Evolutionary conservation across 352 stramenopile species (phyloP).

Genomic region (Phytophthora pini): DNA sequence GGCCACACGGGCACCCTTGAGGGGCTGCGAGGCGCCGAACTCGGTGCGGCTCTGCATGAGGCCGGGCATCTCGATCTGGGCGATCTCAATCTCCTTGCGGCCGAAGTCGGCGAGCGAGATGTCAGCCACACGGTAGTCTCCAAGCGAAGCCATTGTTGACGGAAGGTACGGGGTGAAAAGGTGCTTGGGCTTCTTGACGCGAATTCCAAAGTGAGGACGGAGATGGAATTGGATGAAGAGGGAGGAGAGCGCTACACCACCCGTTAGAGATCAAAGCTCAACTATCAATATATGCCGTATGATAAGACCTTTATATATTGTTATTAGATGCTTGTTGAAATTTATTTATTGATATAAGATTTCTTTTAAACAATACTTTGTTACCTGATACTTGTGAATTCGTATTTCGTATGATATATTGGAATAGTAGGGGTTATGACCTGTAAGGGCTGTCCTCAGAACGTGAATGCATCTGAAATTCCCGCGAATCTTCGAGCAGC

Average conservation of each 20-base stretch:
- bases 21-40: conserved; percentile 87
- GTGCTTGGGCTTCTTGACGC: conserved; percentile 14
- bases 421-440: no score
- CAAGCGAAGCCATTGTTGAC: conserved; percentile 61
- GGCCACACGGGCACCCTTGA: conserved; percentile 93
- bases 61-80: conserved; percentile 98
- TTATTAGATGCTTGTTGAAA: no score
- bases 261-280: conserved; percentile 13
- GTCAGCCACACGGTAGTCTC: conserved; percentile 93
- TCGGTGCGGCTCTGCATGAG: conserved; percentile 97
- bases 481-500: conserved; percentile 1
- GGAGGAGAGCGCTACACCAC: conserved; percentile 32
- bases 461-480: conserved; percentile 5
- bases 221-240: neutral
- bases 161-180: neutral
- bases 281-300: conserved; percentile 10
- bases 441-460: conserved; percentile 2
- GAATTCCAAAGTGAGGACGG: conserved; percentile 35
- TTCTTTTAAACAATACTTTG: neutral
- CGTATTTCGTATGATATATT: neutral
- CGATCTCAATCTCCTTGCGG: conserved; percentile 98
- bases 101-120: conserved; percentile 99
- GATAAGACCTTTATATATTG: neutral
- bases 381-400: neutral
- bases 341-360: no score